A percentile compares a stretch with the other conserved stretches of the same genome.
These are phyloP conservation scores for Rhododendron mucronatum DNA, from an alignment of 148 eudicot species.

Conservation along the genomic window DNA sequence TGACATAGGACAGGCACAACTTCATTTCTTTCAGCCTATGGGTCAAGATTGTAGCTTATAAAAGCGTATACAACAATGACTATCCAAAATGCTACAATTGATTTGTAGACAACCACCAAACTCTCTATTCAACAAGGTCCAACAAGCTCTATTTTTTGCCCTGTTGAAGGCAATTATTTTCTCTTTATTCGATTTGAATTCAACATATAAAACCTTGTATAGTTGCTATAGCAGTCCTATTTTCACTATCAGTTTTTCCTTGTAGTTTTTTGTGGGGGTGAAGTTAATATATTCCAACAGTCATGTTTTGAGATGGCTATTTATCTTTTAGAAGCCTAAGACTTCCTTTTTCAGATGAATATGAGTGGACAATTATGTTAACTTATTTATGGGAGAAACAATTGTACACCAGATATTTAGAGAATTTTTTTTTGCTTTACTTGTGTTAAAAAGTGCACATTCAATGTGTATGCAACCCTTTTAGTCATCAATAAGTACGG, in stretches of 20 bases:
- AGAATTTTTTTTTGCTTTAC: too few relatives aligned
- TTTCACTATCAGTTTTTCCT: neutral
- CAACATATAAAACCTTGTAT: neutral
- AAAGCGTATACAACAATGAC: neutral
- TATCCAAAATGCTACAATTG: neutral
- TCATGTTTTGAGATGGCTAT: neutral
- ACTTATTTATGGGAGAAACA: neutral
- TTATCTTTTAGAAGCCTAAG: neutral
- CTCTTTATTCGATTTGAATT: neutral
- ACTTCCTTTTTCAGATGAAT: neutral
- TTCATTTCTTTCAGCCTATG: neutral
- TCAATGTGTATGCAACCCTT: neutral
- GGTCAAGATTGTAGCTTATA: neutral
- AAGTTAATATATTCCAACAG: neutral
- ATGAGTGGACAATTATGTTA: neutral
- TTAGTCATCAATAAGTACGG: neutral
- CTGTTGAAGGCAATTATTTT: neutral
- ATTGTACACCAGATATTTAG: neutral
- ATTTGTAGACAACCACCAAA: neutral
- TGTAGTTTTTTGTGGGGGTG: neutral
- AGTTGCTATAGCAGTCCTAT: neutral
- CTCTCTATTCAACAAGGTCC: too few relatives aligned
- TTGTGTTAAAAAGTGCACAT: neutral
- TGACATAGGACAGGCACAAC: too few relatives aligned
- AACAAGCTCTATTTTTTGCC: neutral